Base-by-base conservation (phyloP, 1,284 basidiomycete species). In the Ganoderma boninense region DNA sequence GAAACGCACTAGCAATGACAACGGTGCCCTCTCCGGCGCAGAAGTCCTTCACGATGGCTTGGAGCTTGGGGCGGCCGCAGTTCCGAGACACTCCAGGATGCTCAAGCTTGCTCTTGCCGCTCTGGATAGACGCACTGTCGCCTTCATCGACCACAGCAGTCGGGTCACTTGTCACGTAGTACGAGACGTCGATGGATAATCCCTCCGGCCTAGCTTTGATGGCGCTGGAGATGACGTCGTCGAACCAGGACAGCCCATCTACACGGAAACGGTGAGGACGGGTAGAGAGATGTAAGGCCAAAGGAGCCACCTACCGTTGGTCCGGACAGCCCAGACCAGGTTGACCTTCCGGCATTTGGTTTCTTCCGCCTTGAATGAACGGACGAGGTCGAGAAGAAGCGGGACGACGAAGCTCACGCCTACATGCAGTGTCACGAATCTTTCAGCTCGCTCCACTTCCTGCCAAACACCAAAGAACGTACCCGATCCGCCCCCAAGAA, bases 401-500 rank as follows among this genome's bases (percentile, higher is more conserved):
- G 80, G 79, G 0, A 80, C 49, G 11, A 77, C 77, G 70, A 79
- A 80, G 26, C 77, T 81, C 2, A 74, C 77, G 43, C 80, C 80
- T 81, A 38, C 10, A 38, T 32, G 29, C 4, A 2, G 6, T 38
- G 38, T 60, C 11, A 6, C 29, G 32, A 20, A 20, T 29, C 1
- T 2, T 14, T 57, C 52, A 56, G 14, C 52, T 29, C 26, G 26
- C 4, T n/a, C 13, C 14, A 26, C 2, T 29, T 20, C 1, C 10
- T 2, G 4, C 18, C 38, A 7, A 38, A 38, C 6, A 13, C 26
- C 18, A 16, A 56, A 13, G 38, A 42, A 75, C 73, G 68, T 67
- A 74, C 84, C 84, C n/a, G 75, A 80, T 0, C 83, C 84, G 16
- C 83, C 83, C 13, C 79, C 83, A 16, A 85, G 71, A 2, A 85